Evolutionary conservation across 2,329 filamentous ascomycete genomes (phyloP), one percentile per base, ranked within the genome.

Genomic region (Colletotrichum navitas): DNA sequence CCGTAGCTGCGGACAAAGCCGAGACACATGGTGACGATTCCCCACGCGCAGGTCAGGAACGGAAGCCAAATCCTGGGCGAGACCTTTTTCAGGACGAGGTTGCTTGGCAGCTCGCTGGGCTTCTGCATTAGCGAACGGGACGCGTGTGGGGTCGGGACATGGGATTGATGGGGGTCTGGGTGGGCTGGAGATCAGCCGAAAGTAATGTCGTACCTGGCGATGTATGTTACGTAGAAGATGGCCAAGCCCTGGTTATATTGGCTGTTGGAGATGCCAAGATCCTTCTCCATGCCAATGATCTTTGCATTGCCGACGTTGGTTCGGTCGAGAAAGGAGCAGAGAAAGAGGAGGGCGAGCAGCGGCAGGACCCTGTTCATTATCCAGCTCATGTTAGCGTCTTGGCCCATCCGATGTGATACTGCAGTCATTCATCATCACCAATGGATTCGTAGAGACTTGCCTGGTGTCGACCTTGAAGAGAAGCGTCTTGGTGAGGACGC

Each of bases 301-400:
- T 89, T 89, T 32, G 91, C 91, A 76, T 93, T 93, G 47, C 91
- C 91, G 47, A 93, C 89, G 77, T 93, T 93, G n/a, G 91, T 92
- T 52, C 92, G 86, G 79, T 93, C 91, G 61, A 88, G 83, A 72
- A 87, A 87, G 1, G 90, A 92, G 80, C 89, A 92, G 12, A 92
- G 83, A 74, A 92, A 92, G 1, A 93, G 81, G 0, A 92, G 76
- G 0, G 89, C 86, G n/a, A 93, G 84, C 8, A 90, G 80, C 0
- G 90, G 90, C 8, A 92, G 81, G 34, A 92, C 87, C 60, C 89
- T 91, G 67, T 6, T 47, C 18, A 29, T 47, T 18, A 41, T 16
- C 11, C 21, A 43, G 12, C 8, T 12, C n/a, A 10, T 36, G 52
- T 71, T 49, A 71, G 70, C 41, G 24, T 43, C 24, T 59, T 4